These are phyloP conservation scores for Spinacia oleracea DNA, from an alignment of 179 eudicot genomes.

Conservation along the genomic window DNA sequence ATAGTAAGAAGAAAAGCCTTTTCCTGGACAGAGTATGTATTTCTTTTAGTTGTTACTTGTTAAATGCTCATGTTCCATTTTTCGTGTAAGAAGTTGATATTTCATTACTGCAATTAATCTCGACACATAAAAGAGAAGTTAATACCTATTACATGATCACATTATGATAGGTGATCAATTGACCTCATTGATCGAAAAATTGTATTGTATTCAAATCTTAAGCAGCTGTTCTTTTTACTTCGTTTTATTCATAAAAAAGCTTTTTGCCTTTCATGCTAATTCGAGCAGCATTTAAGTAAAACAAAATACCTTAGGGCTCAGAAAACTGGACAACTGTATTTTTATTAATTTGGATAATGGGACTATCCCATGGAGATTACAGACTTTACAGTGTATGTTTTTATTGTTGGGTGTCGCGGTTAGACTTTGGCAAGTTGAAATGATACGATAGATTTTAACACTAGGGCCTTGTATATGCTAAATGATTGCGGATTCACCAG, in stretches of 20 bases:
- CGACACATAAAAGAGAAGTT: too few species aligned
- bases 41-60: neutral
- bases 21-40: slow-evolving; percentile 54
- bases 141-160: neutral
- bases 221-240: neutral
- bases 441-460: neutral
- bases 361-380: neutral
- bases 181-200: too few species aligned
- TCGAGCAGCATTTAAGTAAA: neutral
- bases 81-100: neutral
- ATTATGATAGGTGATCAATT: too few species aligned
- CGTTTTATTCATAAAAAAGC: neutral
- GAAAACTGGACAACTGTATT: neutral
- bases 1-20: slow-evolving; percentile 36
- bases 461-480: neutral
- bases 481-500: neutral
- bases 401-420: neutral
- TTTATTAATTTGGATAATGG: neutral
- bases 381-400: neutral
- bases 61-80: neutral
- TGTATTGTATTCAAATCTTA: too few species aligned
- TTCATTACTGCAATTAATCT: too few species aligned
- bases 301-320: neutral
- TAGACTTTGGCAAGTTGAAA: neutral
- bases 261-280: neutral